A percentile compares a stretch with the other conserved stretches of the same genome.
Evolutionary conservation across 257 asterid species (phyloP).

Genomic region (Nicotiana knightiana): DNA sequence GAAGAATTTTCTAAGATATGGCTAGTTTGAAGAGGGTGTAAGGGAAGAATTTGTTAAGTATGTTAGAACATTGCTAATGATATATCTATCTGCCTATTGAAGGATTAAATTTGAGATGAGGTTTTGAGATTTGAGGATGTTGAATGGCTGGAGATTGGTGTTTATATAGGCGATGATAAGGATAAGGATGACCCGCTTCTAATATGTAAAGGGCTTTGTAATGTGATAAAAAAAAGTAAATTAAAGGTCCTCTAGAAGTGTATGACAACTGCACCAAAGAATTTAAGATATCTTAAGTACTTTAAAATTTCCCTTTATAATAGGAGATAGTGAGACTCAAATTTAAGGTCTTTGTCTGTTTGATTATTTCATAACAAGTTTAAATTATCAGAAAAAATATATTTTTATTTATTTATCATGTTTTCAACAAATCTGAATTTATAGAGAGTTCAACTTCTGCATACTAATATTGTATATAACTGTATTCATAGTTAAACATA

Average conservation of each 20-base stretch:
- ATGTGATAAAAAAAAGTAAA: not conserved
- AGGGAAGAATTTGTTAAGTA: not conserved
- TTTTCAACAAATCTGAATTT: too few relatives aligned
- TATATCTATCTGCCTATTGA: not conserved
- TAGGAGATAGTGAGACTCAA: too few relatives aligned
- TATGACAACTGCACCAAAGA: too few relatives aligned
- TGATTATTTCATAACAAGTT: too few relatives aligned
- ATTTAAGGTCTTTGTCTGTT: too few relatives aligned
- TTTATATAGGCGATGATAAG: not conserved
- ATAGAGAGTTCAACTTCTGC: too few relatives aligned
- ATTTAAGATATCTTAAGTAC: too few relatives aligned
- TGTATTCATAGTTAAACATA: too few relatives aligned
- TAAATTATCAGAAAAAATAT: too few relatives aligned
- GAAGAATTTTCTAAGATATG: not conserved
- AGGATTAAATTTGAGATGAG: not conserved
- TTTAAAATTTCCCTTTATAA: too few relatives aligned
- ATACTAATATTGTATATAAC: too few relatives aligned
- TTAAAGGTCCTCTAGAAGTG: not conserved
- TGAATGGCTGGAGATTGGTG: not conserved
- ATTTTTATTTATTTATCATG: too few relatives aligned
- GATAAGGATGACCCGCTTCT: not conserved
- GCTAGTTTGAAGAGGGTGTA: not conserved
- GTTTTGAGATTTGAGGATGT: not conserved
- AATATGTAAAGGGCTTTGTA: not conserved
- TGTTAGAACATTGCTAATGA: not conserved